These are phyloP conservation scores for Phytophthora sojae DNA, from an alignment of 352 stramenopile species.

Conservation along the genomic window DNA sequence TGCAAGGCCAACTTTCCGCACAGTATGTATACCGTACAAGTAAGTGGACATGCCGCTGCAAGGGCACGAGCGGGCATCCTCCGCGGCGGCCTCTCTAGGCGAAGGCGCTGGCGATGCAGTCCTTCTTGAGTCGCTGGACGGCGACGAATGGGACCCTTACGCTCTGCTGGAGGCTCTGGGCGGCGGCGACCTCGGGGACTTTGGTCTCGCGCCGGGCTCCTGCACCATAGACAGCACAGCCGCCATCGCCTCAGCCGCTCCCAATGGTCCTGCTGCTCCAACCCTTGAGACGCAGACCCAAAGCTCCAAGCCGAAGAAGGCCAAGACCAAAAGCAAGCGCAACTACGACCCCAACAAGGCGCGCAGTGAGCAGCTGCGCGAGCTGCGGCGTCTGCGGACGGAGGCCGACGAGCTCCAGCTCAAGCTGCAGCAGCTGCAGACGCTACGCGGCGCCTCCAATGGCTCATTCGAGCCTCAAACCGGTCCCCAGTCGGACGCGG, in stretches of 20 bases:
- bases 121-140: background rate
- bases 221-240: background rate
- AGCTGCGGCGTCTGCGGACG: background rate
- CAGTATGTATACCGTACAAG: no score
- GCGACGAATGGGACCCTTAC: background rate
- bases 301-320: background rate
- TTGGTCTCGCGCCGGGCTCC: background rate
- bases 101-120: background rate
- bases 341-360: constrained; percentile 4
- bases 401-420: background rate
- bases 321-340: background rate
- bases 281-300: no score
- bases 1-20: no score
- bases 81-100: no score
- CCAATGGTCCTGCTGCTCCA: no score
- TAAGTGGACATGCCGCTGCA: no score
- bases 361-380: background rate
- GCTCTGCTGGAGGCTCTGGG: background rate
- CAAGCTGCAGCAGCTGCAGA: background rate
- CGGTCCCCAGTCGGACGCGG: background rate
- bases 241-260: background rate
- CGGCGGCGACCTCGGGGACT: background rate
- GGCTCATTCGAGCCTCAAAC: background rate
- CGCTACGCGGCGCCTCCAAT: background rate
- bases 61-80: no score